These are phyloP conservation scores for Melampsora larici-populina DNA, from an alignment of 1,284 basidiomycete genomes.

Conservation along the genomic window DNA sequence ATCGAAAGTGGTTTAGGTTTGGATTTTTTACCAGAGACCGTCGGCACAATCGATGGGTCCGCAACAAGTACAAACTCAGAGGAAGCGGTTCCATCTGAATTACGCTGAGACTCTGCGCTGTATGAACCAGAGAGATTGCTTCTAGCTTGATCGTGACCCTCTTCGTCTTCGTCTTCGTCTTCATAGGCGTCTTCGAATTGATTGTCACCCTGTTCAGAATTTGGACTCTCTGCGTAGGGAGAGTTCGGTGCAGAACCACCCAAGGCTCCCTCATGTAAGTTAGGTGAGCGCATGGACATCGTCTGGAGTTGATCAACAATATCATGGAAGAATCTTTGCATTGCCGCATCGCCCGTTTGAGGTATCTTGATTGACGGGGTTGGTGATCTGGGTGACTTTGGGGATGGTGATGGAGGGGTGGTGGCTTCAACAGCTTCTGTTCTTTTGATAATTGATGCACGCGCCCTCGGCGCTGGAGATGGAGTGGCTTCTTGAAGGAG, in stretches of 20 bases:
- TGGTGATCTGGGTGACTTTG: slow-evolving; percentile 27
- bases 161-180: slow-evolving; percentile 1
- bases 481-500: slow-evolving; percentile 56
- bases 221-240: slow-evolving; percentile 19
- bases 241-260: slow-evolving; percentile 37
- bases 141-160: slow-evolving; percentile 27
- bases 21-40: slow-evolving; percentile 25
- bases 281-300: slow-evolving; percentile 60
- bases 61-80: slow-evolving; percentile 39
- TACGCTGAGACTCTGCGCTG: slow-evolving; percentile 6
- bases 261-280: slow-evolving; percentile 39
- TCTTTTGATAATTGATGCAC: slow-evolving; percentile 46
- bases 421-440: background rate
- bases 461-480: slow-evolving; percentile 48
- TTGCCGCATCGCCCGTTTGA: slow-evolving; percentile 65
- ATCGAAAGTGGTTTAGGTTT: slow-evolving; percentile 21
- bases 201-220: background rate
- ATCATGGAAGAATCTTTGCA: slow-evolving; percentile 75
- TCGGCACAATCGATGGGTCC: slow-evolving; percentile 35
- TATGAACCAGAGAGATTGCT: slow-evolving; percentile 6
- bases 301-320: slow-evolving; percentile 73
- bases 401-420: slow-evolving; percentile 48
- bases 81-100: slow-evolving; percentile 5
- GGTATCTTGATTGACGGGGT: slow-evolving; percentile 55
- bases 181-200: slow-evolving; percentile 44